Evolutionary conservation across 2,329 filamentous ascomycete genomes (phyloP), one percentile per base, ranked within the genome.

Genomic region (Cercospora zeina): DNA sequence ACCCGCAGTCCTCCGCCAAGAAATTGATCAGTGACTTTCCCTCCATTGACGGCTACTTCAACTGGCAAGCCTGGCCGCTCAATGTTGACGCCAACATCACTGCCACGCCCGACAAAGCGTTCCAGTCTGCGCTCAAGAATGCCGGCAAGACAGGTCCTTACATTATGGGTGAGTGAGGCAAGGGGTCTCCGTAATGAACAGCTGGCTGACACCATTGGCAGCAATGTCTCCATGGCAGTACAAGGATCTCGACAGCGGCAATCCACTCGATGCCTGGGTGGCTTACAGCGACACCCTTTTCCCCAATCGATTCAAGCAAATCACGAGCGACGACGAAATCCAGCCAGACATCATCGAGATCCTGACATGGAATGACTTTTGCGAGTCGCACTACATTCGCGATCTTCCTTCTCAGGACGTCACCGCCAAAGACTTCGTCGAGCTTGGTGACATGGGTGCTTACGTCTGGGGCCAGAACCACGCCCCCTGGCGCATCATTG

Each of bases 11-110:
- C 34, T 64, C 70, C 6, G 70, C 71, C 11, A 67, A 65, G 39
- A 62, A 69, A 16, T 65, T 75, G 54, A 65, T 76, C 45, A 67
- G 59, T 49, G 71, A 76, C 21, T 77, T 71, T 57, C 55, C 71
- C 33, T 71, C 73, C 21, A 72, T 74, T 54, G 75, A 76, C 53
- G 75, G 75, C 57, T 77, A 72, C 67, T 69, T 75, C 66, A 76
- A 77, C 68, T 76, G 75, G 74, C 74, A 76, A 68, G 73, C 74
- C n/a, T 76, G 74, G 74, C 74, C 74, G 19, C 69, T 75, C 45
- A 64, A 74, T 65, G 62, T 65, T 47, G 61, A 70, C n/a, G 37
- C 59, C 47, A 75, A 76, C 67, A 70, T 72, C 54, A 74, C 72
- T 37, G 63, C 62, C 61, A 66, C 66, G 10, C 67, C 72, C 31